Evolutionary conservation across 345 rosid genomes (phyloP), one percentile per base, ranked within the genome.

Genomic region (Gossypium raimondii): DNA sequence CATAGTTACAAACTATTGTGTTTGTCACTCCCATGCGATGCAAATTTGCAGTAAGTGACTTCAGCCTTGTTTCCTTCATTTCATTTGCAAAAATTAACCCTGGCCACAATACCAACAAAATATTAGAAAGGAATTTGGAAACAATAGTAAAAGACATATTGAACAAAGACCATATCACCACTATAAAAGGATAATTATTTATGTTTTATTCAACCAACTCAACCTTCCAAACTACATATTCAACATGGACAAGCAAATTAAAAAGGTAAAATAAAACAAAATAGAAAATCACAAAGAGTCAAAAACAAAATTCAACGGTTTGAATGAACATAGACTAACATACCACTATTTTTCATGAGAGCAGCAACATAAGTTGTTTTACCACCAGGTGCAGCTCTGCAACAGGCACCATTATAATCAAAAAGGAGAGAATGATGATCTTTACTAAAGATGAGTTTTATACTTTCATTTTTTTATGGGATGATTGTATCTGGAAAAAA

Each of bases 341-440:
- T 86, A 92, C 98, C 98, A 22, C 86, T 87, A 74, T 92, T 89
- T 80, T 89, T 92, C 97, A 92, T 92, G 55, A 92, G 88, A 52
- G 93, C 93, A 11, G 97, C 93, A 74, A 92, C 38, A 56, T 89
- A 87, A 6, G 97, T 89, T 58, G 97, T 92, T 83, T 92, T 92
- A 72, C 94, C 97, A 65, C 98, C 98, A 67, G 98, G 97, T 48
- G 98, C 97, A 71, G 98, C 98, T 78, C 97, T 94, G 86, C 80
- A 82, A 74, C 71, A 78, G 10, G 75, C 20, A 75, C 72, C 77
- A 77, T 58, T 43, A 62, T 75, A 56, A 70, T 73, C 60, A 77
- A 59, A 34, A 62, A 55, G 34, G 18, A 56, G 43, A 73, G 44
- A 38, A 13, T 17, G 55, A 8, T 22, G 1, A 0, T 2, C 3